Evolutionary conservation across 345 rosid genomes (phyloP), one percentile per base, ranked within the genome.

Genomic region (Camelina neglecta): DNA sequence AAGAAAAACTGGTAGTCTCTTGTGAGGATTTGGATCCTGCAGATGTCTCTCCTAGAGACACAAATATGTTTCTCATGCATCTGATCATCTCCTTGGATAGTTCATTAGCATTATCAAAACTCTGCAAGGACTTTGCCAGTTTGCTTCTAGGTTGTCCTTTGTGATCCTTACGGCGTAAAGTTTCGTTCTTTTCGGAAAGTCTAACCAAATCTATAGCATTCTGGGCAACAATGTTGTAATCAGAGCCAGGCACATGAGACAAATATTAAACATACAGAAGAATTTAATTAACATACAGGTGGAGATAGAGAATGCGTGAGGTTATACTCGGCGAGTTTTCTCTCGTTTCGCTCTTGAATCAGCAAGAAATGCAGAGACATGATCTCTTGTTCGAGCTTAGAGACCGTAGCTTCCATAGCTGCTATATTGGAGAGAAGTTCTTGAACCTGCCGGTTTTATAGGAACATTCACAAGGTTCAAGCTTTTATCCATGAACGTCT

Each of bases 31-130:
- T 85, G 74, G 91, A 77, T 55, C 86, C 85, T 41, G 84, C 71
- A 26, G 90, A 85, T 72, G 97, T 81, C 79, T 88, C 97, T 36
- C 91, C 90, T 54, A 93, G 91, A 58, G 88, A 93, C 67, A 89
- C 84, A 77, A 85, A 94, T 83, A 94, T 90, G 79, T 92, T 86
- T 82, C 86, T 88, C 98, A 94, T 94, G 85, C 96, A 94, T 82
- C 85, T 76, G 45, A 92, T 85, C 96, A 94, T 94, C 84, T 92
- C 90, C 82, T 94, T 90, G 1, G 96, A 79, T 39, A 79, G 82
- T 64, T 74, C 72, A 57, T 69, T 74, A 63, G 75, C 79, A 36
- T 73, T 73, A 23, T 78, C 78, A 63, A 7, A 63, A 57, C 42
- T 39, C 35, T 58, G 64, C 67, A 73, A 16, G 26, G 71, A 38